Evolutionary conservation across 768 basidiomycete genomes (phyloP), one percentile per base, ranked within the genome.

Genomic region (Boletus rubescentipes): DNA sequence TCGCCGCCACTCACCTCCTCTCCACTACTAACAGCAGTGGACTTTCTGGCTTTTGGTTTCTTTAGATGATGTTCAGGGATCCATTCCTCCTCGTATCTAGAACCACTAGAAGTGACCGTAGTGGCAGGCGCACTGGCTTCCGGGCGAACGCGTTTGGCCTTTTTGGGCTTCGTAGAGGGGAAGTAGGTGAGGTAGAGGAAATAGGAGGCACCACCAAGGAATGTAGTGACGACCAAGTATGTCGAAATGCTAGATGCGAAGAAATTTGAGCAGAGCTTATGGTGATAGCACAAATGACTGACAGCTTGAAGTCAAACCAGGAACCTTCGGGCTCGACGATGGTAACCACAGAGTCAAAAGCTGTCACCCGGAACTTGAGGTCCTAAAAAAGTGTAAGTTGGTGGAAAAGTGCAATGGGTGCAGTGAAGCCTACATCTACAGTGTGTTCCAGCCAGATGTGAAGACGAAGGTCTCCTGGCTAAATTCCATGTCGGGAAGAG

Each of bases 31-130:
- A 67, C 73, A 26, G 75, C 78, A 1, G 70, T 71, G 58, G 79
- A 77, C 61, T 79, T 82, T 35, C 69, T 63, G 16, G 71, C 67
- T 68, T 82, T 89, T 31, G 72, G 53, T 69, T 89, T 88, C 75
- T 82, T 87, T 56, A 91, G 74, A 62, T 93, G 91, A 64, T 91
- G 89, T 60, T 88, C 87, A n/a, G 91, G 91, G 60, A 93, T 93
- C 91, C 91, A 93, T 64, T 93, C 91, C 65, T 93, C 89, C 63
- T 89, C 83, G 61, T 93, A 92, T 40, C 83, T 85, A 36, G 84
- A 80, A 2, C 84, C 78, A 34, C 84, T 62, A 16, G 65, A 82
- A 21, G 83, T 83, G 31, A 80, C 79, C 9, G 81, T 68, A 29
- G 79, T 79, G 35, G 80, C 78, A 9, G 87, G 81, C 5, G 82